These are phyloP conservation scores for Forsythia suspensa DNA, from an alignment of 257 asterid genomes.

Conservation along the genomic window DNA sequence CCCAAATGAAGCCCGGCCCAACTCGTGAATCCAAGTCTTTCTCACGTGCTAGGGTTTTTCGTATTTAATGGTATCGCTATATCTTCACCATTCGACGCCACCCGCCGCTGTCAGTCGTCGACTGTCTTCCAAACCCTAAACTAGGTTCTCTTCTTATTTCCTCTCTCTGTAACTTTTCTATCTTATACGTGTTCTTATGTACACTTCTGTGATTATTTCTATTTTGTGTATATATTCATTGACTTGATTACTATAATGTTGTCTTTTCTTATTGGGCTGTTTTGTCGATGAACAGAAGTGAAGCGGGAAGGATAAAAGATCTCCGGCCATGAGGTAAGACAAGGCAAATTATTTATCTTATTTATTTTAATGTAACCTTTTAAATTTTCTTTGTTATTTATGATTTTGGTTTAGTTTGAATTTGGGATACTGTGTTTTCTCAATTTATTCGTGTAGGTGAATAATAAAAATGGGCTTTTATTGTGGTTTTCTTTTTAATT, in stretches of 20 bases:
- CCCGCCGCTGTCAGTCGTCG: neutral
- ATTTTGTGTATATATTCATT: neutral
- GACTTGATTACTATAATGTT: neutral
- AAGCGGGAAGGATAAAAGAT: slow-evolving; percentile 7
- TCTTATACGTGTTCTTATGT: neutral
- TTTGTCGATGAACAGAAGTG: slow-evolving; percentile 23
- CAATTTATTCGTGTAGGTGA: neutral
- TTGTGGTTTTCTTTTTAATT: neutral
- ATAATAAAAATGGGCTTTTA: neutral
- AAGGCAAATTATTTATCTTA: neutral
- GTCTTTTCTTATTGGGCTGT: neutral
- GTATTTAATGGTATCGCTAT: neutral
- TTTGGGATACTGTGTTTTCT: neutral
- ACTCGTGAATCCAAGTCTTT: neutral
- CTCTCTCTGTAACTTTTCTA: neutral
- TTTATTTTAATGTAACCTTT: neutral
- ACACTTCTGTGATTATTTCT: neutral
- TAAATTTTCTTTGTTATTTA: neutral
- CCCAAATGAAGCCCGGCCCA: neutral
- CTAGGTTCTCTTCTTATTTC: neutral
- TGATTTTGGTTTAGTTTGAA: neutral
- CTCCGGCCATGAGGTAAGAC: slow-evolving; percentile 36
- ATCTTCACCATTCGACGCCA: neutral
- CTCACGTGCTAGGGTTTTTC: neutral
- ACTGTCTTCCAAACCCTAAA: slow-evolving; percentile 7